Evolutionary conservation across 2,329 filamentous ascomycete genomes (phyloP).

Genomic region (Celoporthe dispersa): DNA sequence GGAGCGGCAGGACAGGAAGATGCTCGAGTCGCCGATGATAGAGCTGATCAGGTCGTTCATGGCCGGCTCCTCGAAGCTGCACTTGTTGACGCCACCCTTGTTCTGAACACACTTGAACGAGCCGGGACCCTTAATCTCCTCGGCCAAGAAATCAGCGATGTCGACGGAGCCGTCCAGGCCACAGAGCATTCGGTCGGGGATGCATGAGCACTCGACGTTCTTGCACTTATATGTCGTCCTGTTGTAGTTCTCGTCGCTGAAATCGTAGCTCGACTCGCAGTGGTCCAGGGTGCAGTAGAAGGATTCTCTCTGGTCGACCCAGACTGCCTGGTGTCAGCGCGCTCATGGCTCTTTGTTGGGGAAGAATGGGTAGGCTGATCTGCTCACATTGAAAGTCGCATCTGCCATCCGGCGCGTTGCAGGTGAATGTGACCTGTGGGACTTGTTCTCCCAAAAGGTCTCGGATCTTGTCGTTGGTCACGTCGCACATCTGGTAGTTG

Average conservation of each 20-base stretch:
- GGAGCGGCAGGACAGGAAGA: conserved; percentile 78
- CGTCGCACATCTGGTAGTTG: conserved; percentile 97
- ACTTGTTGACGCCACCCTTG: conserved; percentile 66
- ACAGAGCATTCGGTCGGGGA: conserved; percentile 91
- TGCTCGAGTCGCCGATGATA: conserved; percentile 91
- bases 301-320: conserved; percentile 91
- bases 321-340: conserved; percentile 63
- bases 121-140: conserved; percentile 86
- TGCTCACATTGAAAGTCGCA: conserved; percentile 92
- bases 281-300: conserved; percentile 92
- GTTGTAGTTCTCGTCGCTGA: conserved; percentile 69
- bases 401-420: conserved; percentile 71
- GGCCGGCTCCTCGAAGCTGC: conserved; percentile 85
- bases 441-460: conserved; percentile 82
- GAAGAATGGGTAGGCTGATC: conserved; percentile 39
- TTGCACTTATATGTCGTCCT: conserved; percentile 84
- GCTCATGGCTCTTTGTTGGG: background rate
- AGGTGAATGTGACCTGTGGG: conserved; percentile 94
- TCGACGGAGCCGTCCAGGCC: conserved; percentile 91
- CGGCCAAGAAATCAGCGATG: conserved; percentile 82
- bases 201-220: conserved; percentile 83
- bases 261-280: conserved; percentile 74
- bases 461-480: conserved; percentile 93
- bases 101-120: conserved; percentile 75
- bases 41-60: conserved; percentile 89